Evolutionary conservation across 2,329 filamentous ascomycete species (phyloP), one percentile per base, ranked within the genome.

Genomic region (Diaporthe ampelina): DNA sequence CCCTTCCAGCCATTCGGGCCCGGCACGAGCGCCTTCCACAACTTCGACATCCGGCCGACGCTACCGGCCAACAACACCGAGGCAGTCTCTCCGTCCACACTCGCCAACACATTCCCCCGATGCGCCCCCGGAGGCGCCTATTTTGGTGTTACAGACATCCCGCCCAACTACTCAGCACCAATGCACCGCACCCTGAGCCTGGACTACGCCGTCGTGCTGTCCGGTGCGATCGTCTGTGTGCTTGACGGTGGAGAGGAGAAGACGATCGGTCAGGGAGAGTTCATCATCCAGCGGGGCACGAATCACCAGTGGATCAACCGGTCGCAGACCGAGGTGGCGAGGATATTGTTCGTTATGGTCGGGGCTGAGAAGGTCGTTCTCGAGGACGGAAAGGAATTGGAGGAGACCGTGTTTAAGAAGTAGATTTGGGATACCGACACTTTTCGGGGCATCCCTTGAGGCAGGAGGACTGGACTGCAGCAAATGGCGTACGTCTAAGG

Each of bases 251-350:
- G 85, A 8, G 84, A 83, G 65, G 84, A 85, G 78, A 84, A 79
- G 75, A 80, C 78, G 6, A 35, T 86, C 2, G 75, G 74, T 37
- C 77, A 78, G 2, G 85, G 85, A 15, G 85, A 87, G 57, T 76
- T 83, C n/a, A 78, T 86, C 45, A 79, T 86, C 0, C 83, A 86
- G 77, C 79, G 83, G 54, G 86, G 86, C 0, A 81, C 81, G 11
- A 86, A 84, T 72, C 87, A 88, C 77, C 78, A 79, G 15, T 88
- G 86, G 85, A 77, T 81, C 21, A 87, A 88, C 73, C 79, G 82
- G 21, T 80, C 81, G 0, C 76, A 26, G 21, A 50, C 80, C 2
- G 81, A 83, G 59, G 75, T 81, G 21, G 86, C 84, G 65, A 79
- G 83, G 32, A 79, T 87, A 0, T 77, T 85, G 56, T 84, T 81